Conservation (phyloP, 345 rosid genomes). For the Gossypium anomalum region DNA sequence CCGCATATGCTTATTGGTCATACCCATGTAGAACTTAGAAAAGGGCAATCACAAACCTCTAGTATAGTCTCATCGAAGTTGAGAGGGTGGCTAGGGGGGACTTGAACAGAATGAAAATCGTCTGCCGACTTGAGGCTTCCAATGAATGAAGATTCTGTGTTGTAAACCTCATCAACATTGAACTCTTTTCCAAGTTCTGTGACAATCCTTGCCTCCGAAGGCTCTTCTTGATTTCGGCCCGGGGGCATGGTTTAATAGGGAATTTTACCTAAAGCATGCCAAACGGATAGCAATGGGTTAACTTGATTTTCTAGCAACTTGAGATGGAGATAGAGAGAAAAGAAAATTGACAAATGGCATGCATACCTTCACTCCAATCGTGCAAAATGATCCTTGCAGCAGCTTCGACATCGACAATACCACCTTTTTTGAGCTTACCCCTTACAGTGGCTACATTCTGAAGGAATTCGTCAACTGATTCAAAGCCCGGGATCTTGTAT, state of each 20-base stretch:
- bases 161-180: conserved; percentile 77
- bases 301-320: neutral
- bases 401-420: conserved; percentile 79
- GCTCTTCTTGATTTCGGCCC: conserved; percentile 53
- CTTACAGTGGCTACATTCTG: conserved; percentile 83
- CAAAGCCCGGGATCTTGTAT: conserved; percentile 71
- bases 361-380: conserved; percentile 22
- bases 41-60: conserved; percentile 48
- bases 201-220: conserved; percentile 70
- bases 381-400: conserved; percentile 75
- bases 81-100: conserved; percentile 64
- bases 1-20: neutral
- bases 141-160: conserved; percentile 69
- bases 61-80: conserved; percentile 63
- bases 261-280: conserved; percentile 65
- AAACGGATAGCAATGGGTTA: conserved; percentile 2
- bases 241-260: conserved; percentile 91
- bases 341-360: too few species aligned
- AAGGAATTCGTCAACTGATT: conserved; percentile 80
- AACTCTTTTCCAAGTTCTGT: conserved; percentile 73
- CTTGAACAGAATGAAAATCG: conserved; percentile 67
- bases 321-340: too few species aligned
- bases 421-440: conserved; percentile 96
- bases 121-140: conserved; percentile 77
- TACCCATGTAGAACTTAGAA: neutral